Evolutionary conservation across 2,329 filamentous ascomycete species (phyloP), one percentile per base, ranked within the genome.

Genomic region (Aspergillus quadrilineatus): DNA sequence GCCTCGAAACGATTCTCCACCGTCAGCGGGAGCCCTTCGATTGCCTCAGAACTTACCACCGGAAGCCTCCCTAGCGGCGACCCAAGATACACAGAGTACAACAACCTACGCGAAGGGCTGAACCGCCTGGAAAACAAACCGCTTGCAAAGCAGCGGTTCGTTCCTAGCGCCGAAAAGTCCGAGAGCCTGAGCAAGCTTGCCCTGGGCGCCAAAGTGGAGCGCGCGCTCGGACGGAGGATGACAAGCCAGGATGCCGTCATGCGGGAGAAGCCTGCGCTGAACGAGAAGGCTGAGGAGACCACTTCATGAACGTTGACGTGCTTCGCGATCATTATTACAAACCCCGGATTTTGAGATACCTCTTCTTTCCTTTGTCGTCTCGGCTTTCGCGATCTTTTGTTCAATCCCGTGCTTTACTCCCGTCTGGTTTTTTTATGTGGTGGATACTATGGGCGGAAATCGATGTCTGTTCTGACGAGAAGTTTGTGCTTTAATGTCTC

Each of bases 71-170:
- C 69, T 55, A 75, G 69, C 55, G 70, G 71, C 45, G 79, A 81
- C 71, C 80, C 81, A 60, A 81, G 81, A 68, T 76, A 83, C 61
- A 79, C 80, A 60, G 85, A 87, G 67, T 85, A 94, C 71, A 84
- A 87, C 73, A 85, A 89, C 64, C 91, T 94, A 73, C 88, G 89
- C 66, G 85, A 87, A 59, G 88, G 89, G 58, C 85, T 96, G 62
- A 87, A 91, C 68, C 89, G 92, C 69, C 89, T 97, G 77, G 90
- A 95, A 75, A 94, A 96, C 80, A 91, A 90, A 76, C 89, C 89
- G 48, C 85, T 96, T 29, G 79, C 85, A 65, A 85, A 88, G 67
- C 92, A 97, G 79, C 88, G 92, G 65, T 92, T 92, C 69, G 81
- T 85, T 55, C 85, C 92, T 61, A 89, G 81, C 71, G 85, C 88